Base-by-base conservation (phyloP, 805 yeast genomes). In the Teunomyces lycoperdinae region DNA sequence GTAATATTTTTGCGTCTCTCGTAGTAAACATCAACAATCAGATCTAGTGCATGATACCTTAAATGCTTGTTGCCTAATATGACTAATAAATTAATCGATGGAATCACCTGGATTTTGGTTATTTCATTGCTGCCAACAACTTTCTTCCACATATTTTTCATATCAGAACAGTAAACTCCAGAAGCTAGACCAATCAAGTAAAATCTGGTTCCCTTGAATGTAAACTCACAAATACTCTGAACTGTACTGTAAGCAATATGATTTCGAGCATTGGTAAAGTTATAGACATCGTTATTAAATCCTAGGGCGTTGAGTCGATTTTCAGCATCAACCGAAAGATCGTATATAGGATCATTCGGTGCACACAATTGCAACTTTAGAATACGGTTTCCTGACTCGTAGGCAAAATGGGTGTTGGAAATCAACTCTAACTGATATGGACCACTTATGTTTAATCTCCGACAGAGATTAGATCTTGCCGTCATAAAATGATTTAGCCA, bases 341-440 rank as follows among this genome's bases (percentile, higher is more conserved):
- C 53, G 56, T 77, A 77, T 31, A 83, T 63, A 5, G 79, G 83
- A 24, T 84, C 84, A 13, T 75, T 71, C 16, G 74, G 68, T 0
- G 80, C 76, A 45, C 79, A 73, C 1, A 79, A 62, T 4, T 84
- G 86, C 35, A 85, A 46, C 57, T 77, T 82, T 2, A 61, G 61
- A 1, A 83, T 74, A 16, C 75, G 70, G 35, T 74, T 78, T 6
- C 73, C 67, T 3, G 73, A 77, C n/a, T 81, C 85, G 61, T 84
- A 86, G 1, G 83, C 84, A 64, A 87, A 88, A 46, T 75, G 72
- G 24, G 77, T 71, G 55, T 83, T 85, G 5, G 85, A 70, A 5
- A 88, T 58, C 5, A 79, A 73, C 31, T 70, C 66, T 34, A 86
- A 58, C 8, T 70, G 58, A 59, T 84, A 84, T 0, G 88, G 85